Conservation (phyloP, 179 eudicot genomes). For the Patellifolia procumbens region DNA sequence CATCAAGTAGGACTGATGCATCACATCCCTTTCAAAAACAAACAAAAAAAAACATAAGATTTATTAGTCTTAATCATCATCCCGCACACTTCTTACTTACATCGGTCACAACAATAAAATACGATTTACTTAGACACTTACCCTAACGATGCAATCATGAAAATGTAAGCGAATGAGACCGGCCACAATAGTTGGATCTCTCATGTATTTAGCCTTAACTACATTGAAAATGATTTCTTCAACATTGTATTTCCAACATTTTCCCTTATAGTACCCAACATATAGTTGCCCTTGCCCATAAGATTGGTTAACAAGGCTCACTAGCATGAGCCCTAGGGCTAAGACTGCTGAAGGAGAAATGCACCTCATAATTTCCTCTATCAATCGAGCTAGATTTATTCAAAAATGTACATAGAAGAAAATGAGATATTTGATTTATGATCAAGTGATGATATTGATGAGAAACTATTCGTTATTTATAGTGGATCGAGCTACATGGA, state of each 20-base stretch:
- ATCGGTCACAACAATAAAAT: too few species aligned
- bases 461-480: slow-evolving; percentile 5
- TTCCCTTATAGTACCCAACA: slow-evolving; percentile 29
- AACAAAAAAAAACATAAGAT: background rate
- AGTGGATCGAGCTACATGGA: background rate
- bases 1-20: slow-evolving; percentile 41
- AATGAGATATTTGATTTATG: background rate
- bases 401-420: background rate
- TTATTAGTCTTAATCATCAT: background rate
- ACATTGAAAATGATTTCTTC: slow-evolving; percentile 24
- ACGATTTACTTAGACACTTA: background rate
- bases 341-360: background rate
- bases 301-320: slow-evolving; percentile 26
- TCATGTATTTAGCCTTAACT: background rate
- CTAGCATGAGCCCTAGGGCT: slow-evolving; percentile 26
- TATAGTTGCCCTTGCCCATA: slow-evolving; percentile 24
- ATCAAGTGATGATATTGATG: background rate
- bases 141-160: slow-evolving; percentile 34
- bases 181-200: slow-evolving; percentile 19
- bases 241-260: slow-evolving; percentile 25
- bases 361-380: slow-evolving; percentile 23
- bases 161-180: slow-evolving; percentile 30
- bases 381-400: background rate
- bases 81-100: background rate
- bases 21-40: slow-evolving; percentile 36